Base-by-base conservation (phyloP, 305 asterid genomes). In the Euphrasia arctica region DNA sequence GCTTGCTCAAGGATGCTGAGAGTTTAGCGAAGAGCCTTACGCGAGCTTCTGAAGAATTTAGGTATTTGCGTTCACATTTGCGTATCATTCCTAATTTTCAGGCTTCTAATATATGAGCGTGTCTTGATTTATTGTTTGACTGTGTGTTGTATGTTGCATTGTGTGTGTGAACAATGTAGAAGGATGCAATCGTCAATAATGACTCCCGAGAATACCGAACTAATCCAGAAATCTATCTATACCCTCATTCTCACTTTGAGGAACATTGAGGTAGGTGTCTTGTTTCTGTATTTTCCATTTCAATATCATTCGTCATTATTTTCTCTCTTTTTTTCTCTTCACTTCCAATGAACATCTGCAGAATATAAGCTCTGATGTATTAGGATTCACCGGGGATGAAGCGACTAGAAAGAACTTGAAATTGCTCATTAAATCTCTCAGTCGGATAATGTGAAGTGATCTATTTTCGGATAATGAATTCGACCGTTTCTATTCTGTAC, bases 131-230 rank as follows among this genome's bases (percentile, higher is more conserved):
- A 36, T 45, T 43, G 57, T 45, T 65, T 60, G 60, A 56, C 39
- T 62, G 50, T 51, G 41, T 66, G 64, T 69, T 72, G 43, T 47
- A 69, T 43, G 70, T 45, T 71, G 62, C 62, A 18, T 72, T 54
- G 43, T 65, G 13, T 39, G 43, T 67, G 59, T 65, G 70, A 65
- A 74, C 59, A 70, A 48, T 80, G 72, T 95, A 93, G 99, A 75
- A 82, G 70, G 80, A 84, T 84, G 71, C 93, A 88, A 45, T 85
- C 89, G 10, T 72, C 95, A 12, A 78, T 90, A 28, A 70, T 86
- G 93, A 87, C 97, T 72, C 95, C 96, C 2, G 97, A 93, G 75
- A 93, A 88, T 83, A 86, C 89, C 2, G 94, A 93, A 70, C 60
- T 90, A 57, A 83, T 87, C 62, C 91, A 82, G 72, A 87, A 86